Conservation (phyloP, 192 early-diverging fungal species). For the Entomortierella lignicola region DNA sequence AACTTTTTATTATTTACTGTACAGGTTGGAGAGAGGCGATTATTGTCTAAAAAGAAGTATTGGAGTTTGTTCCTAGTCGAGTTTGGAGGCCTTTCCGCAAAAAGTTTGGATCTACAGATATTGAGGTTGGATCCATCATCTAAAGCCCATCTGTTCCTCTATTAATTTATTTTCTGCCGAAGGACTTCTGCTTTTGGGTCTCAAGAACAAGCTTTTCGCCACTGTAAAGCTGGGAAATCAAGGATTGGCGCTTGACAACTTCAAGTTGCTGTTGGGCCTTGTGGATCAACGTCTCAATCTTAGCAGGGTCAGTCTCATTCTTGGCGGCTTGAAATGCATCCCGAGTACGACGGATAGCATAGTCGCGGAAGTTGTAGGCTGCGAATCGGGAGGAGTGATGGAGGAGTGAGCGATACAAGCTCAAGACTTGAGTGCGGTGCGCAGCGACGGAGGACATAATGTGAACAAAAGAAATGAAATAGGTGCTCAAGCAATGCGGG, state of each 20-base stretch:
- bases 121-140: too few relatives aligned
- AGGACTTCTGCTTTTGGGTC: conserved; percentile 24
- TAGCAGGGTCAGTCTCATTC: conserved; percentile 64
- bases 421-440: conserved; percentile 70
- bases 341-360: conserved; percentile 80
- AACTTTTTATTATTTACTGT: neutral
- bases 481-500: neutral
- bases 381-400: conserved; percentile 78
- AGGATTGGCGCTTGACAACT: conserved; percentile 81
- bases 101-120: too few relatives aligned
- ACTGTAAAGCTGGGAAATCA: conserved; percentile 79
- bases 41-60: neutral
- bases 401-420: conserved; percentile 82
- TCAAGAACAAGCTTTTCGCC: conserved; percentile 80
- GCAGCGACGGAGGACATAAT: conserved; percentile 32
- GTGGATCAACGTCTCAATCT: conserved; percentile 62
- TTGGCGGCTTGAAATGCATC: conserved; percentile 82
- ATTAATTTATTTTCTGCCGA: conserved; percentile 8
- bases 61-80: neutral
- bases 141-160: too few relatives aligned
- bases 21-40: neutral
- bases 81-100: neutral
- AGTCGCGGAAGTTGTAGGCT: conserved; percentile 91
- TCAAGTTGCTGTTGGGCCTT: conserved; percentile 76
- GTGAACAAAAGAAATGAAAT: neutral